Evolutionary conservation across 208 protist genomes (phyloP), one percentile per base, ranked within the genome.

Genomic region (Novymonas esmeraldas): DNA sequence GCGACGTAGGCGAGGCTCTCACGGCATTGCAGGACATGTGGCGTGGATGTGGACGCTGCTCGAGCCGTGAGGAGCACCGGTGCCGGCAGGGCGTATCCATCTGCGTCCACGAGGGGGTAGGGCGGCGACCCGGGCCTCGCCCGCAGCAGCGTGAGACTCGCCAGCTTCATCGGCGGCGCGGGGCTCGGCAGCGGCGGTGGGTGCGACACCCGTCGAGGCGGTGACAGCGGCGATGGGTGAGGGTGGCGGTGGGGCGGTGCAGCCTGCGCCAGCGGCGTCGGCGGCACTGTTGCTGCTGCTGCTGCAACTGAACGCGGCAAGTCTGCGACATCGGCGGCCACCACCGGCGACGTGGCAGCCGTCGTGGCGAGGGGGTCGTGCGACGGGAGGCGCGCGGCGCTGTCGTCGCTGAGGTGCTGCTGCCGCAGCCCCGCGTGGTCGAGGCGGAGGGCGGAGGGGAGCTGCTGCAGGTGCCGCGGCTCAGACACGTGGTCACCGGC

Each of bases 21-120:
- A 16, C 45, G 36, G 36, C 42, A 4, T 33, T 54, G 49, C 49
- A 33, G 49, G 9, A 6, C 36, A 64, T 64, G 61, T 75, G 42
- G 29, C 36, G 29, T 69, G 74, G 10, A 45, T 52, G 38, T 57
- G 41, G 75, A n/a, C n/a, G n/a, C n/a, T n/a, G n/a, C n/a, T n/a
- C n/a, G 39, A 78, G 73, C 51, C 77, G 68, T 52, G 29, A 79
- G 57, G 7, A 18, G 28, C 52, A 42, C 26, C 6, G 28, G 31
- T 2, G 52, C 34, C n/a, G 78, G 70, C 34, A 67, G 72, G 61
- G 81, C 75, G 41, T 81, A 64, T 13, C 64, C 44, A 14, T 61
- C 64, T n/a, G 78, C 64, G 57, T 77, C 63, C 0, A 79, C 78
- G 66, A 77, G 76, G 16, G 78, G 76, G 7, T 64, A 73, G 31